A percentile compares a stretch with the other conserved stretches of the same genome.
Conservation (phyloP, 2,329 filamentous ascomycete species). For the Alternaria gansuensis region DNA sequence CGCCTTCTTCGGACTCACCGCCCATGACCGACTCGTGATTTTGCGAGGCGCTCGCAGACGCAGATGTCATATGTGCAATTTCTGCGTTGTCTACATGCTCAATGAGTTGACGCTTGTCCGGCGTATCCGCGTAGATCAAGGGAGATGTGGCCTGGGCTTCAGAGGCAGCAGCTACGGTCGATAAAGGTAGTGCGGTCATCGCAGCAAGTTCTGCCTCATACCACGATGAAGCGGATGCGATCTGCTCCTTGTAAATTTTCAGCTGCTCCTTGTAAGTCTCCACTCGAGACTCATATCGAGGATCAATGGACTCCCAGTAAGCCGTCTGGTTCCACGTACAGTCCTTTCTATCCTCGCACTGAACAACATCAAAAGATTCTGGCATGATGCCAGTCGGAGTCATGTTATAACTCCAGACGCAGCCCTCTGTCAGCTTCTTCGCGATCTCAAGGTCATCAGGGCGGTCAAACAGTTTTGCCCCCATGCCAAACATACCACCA, state of each 20-base stretch:
- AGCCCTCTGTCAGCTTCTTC: conserved; percentile 68
- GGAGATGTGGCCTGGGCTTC: conserved; percentile 31
- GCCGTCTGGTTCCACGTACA: conserved; percentile 59
- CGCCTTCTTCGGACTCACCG: conserved; percentile 32
- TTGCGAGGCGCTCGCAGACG: conserved; percentile 12
- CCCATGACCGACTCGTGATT: conserved; percentile 29
- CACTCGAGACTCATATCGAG: conserved; percentile 41
- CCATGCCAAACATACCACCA: conserved; percentile 75
- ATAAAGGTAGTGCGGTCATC: conserved; percentile 35
- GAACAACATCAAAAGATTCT: conserved; percentile 63
- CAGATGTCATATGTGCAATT: conserved; percentile 24
- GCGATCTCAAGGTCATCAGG: conserved; percentile 65
- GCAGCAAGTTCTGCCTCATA: conserved; percentile 42
- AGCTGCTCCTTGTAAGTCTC: conserved; percentile 46
- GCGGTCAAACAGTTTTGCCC: conserved; percentile 67
- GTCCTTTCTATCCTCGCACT: conserved; percentile 55
- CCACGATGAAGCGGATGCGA: conserved; percentile 44
- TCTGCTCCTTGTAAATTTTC: conserved; percentile 47
- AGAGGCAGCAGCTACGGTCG: conserved; percentile 16
- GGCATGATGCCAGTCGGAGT: conserved; percentile 69
- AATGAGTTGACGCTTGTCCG: conserved; percentile 41
- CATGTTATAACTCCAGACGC: conserved; percentile 68
- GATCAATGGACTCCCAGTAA: conserved; percentile 54
- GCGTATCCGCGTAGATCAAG: conserved; percentile 31
- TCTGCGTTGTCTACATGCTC: conserved; percentile 37